Evolutionary conservation across 768 basidiomycete genomes (phyloP), one percentile per base, ranked within the genome.

Genomic region (Rhodocollybia butyracea): DNA sequence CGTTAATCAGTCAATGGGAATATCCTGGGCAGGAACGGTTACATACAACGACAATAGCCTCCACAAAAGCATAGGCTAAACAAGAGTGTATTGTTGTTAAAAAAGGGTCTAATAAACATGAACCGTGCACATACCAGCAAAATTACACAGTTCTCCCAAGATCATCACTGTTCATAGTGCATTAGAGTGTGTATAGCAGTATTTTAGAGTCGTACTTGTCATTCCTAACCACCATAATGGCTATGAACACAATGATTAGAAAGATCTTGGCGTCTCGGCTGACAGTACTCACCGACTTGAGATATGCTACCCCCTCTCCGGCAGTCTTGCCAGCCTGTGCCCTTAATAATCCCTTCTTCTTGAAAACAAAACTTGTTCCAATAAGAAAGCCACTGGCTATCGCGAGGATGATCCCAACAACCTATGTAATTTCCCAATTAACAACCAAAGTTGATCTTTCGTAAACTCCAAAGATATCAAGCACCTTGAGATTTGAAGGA

Each of bases 141-240:
- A 91, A 71, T 91, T 91, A 79, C 91, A 91, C 42, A 91, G 64
- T 73, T 91, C 89, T 56, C 95, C 95, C 24, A 91, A 55, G 63
- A 96, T 94, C 94, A 97, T 95, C 84, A 94, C 85, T 88, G 58
- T 12, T 15, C 51, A 51, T 62, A 31, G 34, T 30, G 48, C 11
- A 43, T 48, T 29, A 21, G 13, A n/a, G 45, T n/a, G 12, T 27
- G 27, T 46, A 46, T 12, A 30, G 11, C 15, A n/a, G 17, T 15
- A 17, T 11, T 29, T 15, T 38, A 15, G 17, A 27, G 13, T 79
- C 86, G 59, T 62, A 89, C 91, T 88, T 47, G 67, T 88, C 94
- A 96, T 95, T 60, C 94, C 94, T 30, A 76, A 75, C 96, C 94
- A 98, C 96, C 94, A 97, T 81, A 96, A 65, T 63, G 80, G 71